phyloP scores from a whole-genome alignment of 495 filamentous ascomycete species.

The Penicillium atrosanguineum region DNA sequence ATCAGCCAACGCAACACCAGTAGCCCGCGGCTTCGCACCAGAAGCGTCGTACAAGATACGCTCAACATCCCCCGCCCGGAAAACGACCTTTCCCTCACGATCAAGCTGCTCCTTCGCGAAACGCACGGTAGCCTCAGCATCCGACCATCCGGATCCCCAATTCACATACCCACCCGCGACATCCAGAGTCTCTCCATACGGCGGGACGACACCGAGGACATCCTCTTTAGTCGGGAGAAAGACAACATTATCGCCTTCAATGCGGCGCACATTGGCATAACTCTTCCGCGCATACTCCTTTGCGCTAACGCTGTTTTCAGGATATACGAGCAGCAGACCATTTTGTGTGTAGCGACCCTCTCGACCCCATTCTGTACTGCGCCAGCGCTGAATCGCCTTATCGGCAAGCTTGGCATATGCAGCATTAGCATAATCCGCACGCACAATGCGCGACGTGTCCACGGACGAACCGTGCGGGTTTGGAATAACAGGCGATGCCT shows the following conservation, averaged over 20 bases:
- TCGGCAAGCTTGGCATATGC: slow-evolving; percentile 69
- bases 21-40: slow-evolving; percentile 35
- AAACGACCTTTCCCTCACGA: slow-evolving; percentile 57
- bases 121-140: slow-evolving; percentile 71
- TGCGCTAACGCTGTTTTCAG: slow-evolving; percentile 47
- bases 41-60: slow-evolving; percentile 44
- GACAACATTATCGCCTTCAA: slow-evolving; percentile 46
- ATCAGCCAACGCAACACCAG: slow-evolving; percentile 53
- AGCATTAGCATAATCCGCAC: slow-evolving; percentile 75
- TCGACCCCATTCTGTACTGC: slow-evolving; percentile 57
- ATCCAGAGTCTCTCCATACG: slow-evolving; percentile 44
- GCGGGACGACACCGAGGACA: slow-evolving; percentile 42
- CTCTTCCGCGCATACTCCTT: slow-evolving; percentile 64
- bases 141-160: slow-evolving; percentile 74
- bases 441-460: slow-evolving; percentile 75
- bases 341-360: slow-evolving; percentile 71
- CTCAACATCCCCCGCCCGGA: slow-evolving; percentile 60
- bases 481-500: slow-evolving; percentile 64
- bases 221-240: slow-evolving; percentile 45
- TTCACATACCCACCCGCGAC: slow-evolving; percentile 79
- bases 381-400: slow-evolving; percentile 69
- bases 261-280: slow-evolving; percentile 59
- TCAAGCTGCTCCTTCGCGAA: slow-evolving; percentile 65
- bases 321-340: slow-evolving; percentile 67
- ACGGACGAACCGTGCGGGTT: slow-evolving; percentile 68